Evolutionary conservation across 352 stramenopile genomes (phyloP).

Genomic region (Achlya hypogyna): DNA sequence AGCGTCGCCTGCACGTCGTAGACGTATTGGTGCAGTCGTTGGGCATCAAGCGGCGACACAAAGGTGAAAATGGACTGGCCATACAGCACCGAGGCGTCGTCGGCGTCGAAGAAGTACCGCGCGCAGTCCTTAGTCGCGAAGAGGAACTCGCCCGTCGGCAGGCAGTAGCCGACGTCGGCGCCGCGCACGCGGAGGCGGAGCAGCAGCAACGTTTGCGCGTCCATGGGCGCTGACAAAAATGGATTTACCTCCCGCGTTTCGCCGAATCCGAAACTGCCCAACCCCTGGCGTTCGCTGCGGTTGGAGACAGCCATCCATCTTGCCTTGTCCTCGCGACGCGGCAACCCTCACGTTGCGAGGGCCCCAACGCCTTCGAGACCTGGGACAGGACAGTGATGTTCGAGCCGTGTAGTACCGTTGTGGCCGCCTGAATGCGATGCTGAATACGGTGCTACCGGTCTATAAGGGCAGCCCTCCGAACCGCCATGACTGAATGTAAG

Average conservation of each 20-base stretch:
- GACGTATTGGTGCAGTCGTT: slow-evolving; percentile 18
- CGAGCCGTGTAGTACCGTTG: too few relatives aligned
- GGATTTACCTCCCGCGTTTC: background rate
- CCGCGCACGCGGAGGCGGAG: slow-evolving; percentile 40
- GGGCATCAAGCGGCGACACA: slow-evolving; percentile 22
- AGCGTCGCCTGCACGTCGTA: slow-evolving; percentile 53
- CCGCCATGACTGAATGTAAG: too few relatives aligned
- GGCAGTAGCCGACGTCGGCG: slow-evolving; percentile 52
- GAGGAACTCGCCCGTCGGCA: slow-evolving; percentile 63
- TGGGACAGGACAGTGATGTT: too few relatives aligned
- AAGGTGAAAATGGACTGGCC: slow-evolving; percentile 55
- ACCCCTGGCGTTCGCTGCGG: background rate
- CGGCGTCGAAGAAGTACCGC: slow-evolving; percentile 30
- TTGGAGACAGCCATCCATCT: too few relatives aligned
- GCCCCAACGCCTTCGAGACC: too few relatives aligned
- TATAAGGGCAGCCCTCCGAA: too few relatives aligned
- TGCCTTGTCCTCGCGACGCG: too few relatives aligned
- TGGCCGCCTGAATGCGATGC: too few relatives aligned
- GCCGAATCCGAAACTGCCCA: background rate
- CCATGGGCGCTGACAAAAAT: background rate
- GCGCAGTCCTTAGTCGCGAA: slow-evolving; percentile 46
- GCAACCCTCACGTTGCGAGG: too few relatives aligned
- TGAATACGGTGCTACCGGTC: too few relatives aligned
- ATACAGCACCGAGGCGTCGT: slow-evolving; percentile 29
- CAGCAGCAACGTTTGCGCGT: slow-evolving; percentile 39